phyloP scores from a whole-genome alignment of 306 rosid species.

The Psophocarpus tetragonolobus region DNA sequence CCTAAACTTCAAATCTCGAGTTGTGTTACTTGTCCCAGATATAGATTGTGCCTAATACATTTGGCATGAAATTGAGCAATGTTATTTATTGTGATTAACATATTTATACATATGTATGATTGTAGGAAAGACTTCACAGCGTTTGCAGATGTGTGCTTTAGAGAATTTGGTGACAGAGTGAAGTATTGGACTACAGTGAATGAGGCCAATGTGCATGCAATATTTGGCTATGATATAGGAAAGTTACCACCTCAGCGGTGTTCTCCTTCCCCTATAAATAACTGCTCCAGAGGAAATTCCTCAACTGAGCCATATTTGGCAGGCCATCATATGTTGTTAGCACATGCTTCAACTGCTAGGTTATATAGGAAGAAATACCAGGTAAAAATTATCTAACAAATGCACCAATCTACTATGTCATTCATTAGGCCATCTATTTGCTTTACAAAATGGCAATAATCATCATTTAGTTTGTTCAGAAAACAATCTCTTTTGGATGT shows the following conservation, averaged over 20 bases:
- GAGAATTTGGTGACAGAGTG: conserved; percentile 58
- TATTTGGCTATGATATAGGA: conserved; percentile 38
- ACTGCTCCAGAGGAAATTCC: conserved; percentile 54
- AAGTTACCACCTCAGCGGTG: conserved; percentile 37
- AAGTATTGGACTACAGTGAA: conserved; percentile 55
- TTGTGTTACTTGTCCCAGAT: neutral
- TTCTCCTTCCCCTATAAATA: conserved; percentile 3
- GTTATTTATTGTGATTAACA: neutral
- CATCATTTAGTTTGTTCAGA: neutral
- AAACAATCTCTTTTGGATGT: conserved; percentile 27
- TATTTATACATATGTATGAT: neutral
- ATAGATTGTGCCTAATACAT: neutral
- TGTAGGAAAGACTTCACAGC: conserved; percentile 50
- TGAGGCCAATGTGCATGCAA: conserved; percentile 35
- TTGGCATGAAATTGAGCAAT: neutral
- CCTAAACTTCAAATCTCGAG: neutral
- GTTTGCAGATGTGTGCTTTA: conserved; percentile 53
- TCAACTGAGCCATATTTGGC: conserved; percentile 56
- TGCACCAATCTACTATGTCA: neutral
- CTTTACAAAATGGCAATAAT: neutral
- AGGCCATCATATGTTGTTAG: conserved; percentile 46
- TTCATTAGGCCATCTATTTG: neutral
- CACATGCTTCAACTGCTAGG: conserved; percentile 44
- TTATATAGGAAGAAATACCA: conserved; percentile 45
- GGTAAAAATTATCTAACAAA: conserved; percentile 26